phyloP scores from a whole-genome alignment of 257 asterid genomes.

The Solanum clarkiae region DNA sequence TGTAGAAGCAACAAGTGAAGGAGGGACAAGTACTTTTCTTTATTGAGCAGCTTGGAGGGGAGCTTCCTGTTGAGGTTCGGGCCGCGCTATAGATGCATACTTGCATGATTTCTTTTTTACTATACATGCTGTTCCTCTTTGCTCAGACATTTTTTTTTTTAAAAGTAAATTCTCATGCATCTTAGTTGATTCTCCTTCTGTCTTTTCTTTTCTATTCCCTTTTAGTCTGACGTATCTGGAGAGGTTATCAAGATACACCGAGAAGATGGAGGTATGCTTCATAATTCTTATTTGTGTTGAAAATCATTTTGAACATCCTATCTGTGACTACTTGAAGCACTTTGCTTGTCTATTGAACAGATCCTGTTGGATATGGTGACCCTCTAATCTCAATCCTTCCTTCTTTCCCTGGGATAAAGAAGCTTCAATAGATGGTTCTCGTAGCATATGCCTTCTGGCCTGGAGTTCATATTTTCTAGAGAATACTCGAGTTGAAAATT shows the following conservation, averaged over 20 bases:
- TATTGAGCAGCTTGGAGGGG: conserved; percentile 81
- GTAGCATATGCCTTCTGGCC: background rate
- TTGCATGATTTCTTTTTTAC: background rate
- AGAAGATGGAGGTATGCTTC: conserved; percentile 67
- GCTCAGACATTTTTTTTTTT: background rate
- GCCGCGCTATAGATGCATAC: background rate
- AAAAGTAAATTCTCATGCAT: background rate
- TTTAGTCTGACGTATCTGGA: conserved; percentile 59
- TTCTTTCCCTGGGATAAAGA: conserved; percentile 84
- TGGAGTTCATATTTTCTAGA: background rate
- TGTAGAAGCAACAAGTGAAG: conserved; percentile 70
- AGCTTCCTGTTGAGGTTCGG: conserved; percentile 73
- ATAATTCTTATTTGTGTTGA: background rate
- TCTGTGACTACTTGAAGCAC: background rate
- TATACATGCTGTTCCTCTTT: background rate
- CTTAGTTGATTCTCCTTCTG: background rate
- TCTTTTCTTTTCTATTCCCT: background rate
- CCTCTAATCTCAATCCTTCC: conserved; percentile 74
- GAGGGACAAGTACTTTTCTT: conserved; percentile 89
- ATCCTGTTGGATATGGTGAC: conserved; percentile 77
- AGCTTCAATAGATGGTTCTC: background rate
- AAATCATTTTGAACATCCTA: background rate
- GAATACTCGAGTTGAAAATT: background rate
- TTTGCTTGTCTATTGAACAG: conserved; percentile 20
- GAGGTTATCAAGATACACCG: conserved; percentile 67